Conservation (phyloP, 2,329 filamentous ascomycete species). For the Epichloe baconii region DNA sequence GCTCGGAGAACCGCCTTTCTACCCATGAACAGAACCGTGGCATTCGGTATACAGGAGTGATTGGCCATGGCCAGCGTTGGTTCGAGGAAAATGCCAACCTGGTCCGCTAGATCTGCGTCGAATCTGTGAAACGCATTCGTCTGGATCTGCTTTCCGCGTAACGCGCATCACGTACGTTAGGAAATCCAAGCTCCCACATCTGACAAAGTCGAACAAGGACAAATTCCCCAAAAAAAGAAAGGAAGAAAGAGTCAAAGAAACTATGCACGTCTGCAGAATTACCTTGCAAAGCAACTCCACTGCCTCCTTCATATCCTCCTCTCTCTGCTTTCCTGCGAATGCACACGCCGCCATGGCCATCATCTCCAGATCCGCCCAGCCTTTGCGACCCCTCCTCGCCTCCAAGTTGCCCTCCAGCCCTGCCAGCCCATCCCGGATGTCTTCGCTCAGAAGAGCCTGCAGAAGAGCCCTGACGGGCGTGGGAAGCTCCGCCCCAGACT, state of each 20-base stretch:
- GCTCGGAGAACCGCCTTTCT: slow-evolving; percentile 38
- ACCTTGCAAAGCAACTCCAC: slow-evolving; percentile 42
- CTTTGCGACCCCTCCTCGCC: slow-evolving; percentile 20
- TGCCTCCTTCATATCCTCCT: slow-evolving; percentile 25
- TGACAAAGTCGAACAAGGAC: no score
- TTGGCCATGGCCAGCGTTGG: slow-evolving; percentile 45
- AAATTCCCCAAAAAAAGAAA: background rate
- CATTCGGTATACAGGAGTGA: slow-evolving; percentile 49
- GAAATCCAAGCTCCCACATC: no score
- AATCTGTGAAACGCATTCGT: slow-evolving; percentile 48
- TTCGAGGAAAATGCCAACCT: slow-evolving; percentile 43
- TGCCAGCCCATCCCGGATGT: slow-evolving; percentile 20
- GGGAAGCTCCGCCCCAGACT: slow-evolving; percentile 25
- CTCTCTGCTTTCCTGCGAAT: slow-evolving; percentile 27
- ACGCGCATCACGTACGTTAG: no score
- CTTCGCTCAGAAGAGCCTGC: slow-evolving; percentile 32
- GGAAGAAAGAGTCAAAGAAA: background rate
- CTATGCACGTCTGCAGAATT: background rate
- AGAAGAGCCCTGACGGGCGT: slow-evolving; percentile 42
- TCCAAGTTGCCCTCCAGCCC: slow-evolving; percentile 33
- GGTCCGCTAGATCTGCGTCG: slow-evolving; percentile 34
- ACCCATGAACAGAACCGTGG: slow-evolving; percentile 41
- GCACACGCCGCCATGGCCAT: slow-evolving; percentile 30
- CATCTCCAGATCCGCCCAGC: slow-evolving; percentile 35
- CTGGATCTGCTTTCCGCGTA: slow-evolving; percentile 31